Evolutionary conservation across 73 alveolate genomes (phyloP), one percentile per base, ranked within the genome.

Genomic region (Paramecium primaurelia): DNA sequence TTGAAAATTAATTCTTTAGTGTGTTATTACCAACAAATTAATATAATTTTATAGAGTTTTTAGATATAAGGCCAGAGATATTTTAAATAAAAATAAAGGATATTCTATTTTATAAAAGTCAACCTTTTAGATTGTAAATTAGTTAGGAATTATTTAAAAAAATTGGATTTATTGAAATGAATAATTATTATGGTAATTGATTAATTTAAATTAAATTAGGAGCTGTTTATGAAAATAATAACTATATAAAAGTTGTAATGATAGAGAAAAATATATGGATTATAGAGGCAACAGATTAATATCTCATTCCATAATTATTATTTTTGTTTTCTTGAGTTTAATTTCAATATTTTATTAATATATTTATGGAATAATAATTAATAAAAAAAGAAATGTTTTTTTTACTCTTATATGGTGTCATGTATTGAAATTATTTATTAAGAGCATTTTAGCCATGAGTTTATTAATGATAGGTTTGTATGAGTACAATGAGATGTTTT

Each of bases 361-460:
- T 30, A 42, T 36, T 75, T 38, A 38, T 75, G 58, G 60, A 38
- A 75, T 38, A 20, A 75, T 75, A 75, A 38, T 2, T 37, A 38
- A 75, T 75, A 75, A 75, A 38, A 38, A 75, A 75, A 38, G 60
- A 38, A 80, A 80, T 80, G 91, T 28, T 45, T 32, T 80, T 80
- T 80, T 80, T 80, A 47, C 47, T 80, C 75, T 25, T 49, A 25
- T 80, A 80, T 80, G 91, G 91, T 18, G 75, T 80, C 47, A 80
- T 80, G 91, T 80, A 80, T 80, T 4, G 25, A 25, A 18, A 40
- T 45, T 6, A 12, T 18, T 38, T 80, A 44, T 47, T 42, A 44
- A 47, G 73, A 80, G 91, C 91, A 10, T 80, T 25, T 49, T 80
- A 26, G 49, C 91, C 25, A 25, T 80, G 16, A 36, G 77, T 8